Conservation (phyloP, 2,329 filamentous ascomycete species). For the Exophiala mesophila region DNA sequence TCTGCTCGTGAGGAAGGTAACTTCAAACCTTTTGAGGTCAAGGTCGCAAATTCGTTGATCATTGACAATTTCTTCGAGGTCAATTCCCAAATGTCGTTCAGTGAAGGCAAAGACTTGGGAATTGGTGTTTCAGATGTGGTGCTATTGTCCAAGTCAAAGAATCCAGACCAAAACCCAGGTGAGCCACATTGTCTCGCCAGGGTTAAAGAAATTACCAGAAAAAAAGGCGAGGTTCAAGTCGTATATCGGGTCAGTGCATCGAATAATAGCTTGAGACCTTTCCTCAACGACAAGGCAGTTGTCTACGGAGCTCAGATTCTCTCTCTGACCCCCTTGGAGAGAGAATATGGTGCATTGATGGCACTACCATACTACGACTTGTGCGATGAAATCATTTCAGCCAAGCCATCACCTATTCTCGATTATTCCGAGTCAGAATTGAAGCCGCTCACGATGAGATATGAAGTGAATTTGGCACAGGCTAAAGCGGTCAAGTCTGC, state of each 20-base stretch:
- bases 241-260: conserved; percentile 72
- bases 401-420: conserved; percentile 83
- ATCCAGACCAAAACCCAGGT: conserved; percentile 61
- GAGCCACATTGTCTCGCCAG: conserved; percentile 80
- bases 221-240: conserved; percentile 76
- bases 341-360: conserved; percentile 88
- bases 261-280: conserved; percentile 56
- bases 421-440: conserved; percentile 72
- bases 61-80: conserved; percentile 93
- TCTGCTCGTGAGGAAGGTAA: conserved; percentile 82
- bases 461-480: conserved; percentile 81
- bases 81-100: conserved; percentile 70
- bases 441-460: conserved; percentile 65
- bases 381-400: conserved; percentile 83
- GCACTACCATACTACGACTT: conserved; percentile 93
- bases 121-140: conserved; percentile 84
- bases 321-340: conserved; percentile 89
- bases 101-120: conserved; percentile 64
- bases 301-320: conserved; percentile 78
- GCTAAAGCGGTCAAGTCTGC: conserved; percentile 88
- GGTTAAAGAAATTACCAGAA: conserved; percentile 72
- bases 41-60: conserved; percentile 78
- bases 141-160: conserved; percentile 68
- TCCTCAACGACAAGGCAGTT: conserved; percentile 63
- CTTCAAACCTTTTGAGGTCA: conserved; percentile 77